Base-by-base conservation (phyloP, 192 early-diverging fungal genomes). In the Obelidium mucronatum region DNA sequence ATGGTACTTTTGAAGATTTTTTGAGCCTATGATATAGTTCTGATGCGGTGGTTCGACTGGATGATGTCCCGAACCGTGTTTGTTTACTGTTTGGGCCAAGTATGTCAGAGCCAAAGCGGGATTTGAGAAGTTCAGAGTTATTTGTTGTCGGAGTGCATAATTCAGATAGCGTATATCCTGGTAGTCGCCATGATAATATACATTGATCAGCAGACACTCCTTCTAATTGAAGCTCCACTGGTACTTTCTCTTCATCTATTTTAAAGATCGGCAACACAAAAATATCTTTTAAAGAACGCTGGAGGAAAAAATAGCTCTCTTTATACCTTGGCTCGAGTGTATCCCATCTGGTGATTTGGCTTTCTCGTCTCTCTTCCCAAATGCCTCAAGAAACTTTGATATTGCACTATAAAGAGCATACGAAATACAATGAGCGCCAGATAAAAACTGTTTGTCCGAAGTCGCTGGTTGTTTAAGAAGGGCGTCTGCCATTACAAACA, bases 361-460 rank as follows among this genome's bases (percentile, higher is more conserved):
- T n/a, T n/a, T n/a, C n/a, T n/a, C n/a, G 48, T n/a, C n/a, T 11
- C 48, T 11, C 48, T 51, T 51, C 54, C n/a, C 54, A 58, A 34
- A 59, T 31, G 31, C 1, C 40, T 51, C 56, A 1, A 74, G 28
- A 19, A 63, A 31, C n/a, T 63, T 60, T 5, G 58, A 60, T 17
- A 74, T 22, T 8, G 30, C 59, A 24, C 40, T 40, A 54, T 74
- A 62, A 40, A 54, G 24, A 13, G 58, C 36, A 61, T 35, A 74
- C 19, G 72, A 74, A 28, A 74, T 60, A 40, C 72, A 74, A 35
- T 74, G 72, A 13, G 72, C 72, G 17, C 72, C 72, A 3, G 72
- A 22, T 4, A 74, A 40, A 35, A 74, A 60, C 11, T 37, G 40
- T 28, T 63, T 60, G 15, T 74, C 72, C 15, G 52, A 40, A 1